Base-by-base conservation (phyloP, 1,284 basidiomycete genomes). In the Ceratobasidium sp. region DNA sequence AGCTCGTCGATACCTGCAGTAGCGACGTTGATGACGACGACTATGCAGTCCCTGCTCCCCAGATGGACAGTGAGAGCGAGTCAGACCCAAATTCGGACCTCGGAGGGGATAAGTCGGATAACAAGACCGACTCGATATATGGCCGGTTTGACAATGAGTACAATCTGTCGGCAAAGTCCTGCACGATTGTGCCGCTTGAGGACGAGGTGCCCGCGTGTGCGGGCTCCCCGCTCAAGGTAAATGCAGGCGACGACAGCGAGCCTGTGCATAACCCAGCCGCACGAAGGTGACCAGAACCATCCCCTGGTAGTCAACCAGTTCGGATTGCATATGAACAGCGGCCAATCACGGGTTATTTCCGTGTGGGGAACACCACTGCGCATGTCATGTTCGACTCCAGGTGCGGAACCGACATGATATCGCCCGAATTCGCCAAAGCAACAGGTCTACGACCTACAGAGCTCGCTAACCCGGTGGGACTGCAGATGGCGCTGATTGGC, bases 371-470 rank as follows among this genome's bases (percentile, higher is more conserved):
- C 5, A 16, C 23, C 13, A 16, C 32, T 3, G 69, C 43, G n/a
- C 28, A 71, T 41, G n/a, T 57, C n/a, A 35, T 71, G 52, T 58
- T 71, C 18, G 69, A 71, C 38, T 58, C 55, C 2, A 41, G 69
- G 16, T 57, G 38, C 3, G 23, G 55, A 35, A 71, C 69, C 30
- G 26, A 71, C 18, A 61, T 59, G 55, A 32, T 71, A 16, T 57
- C 55, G 6, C 52, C 26, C 18, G 41, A 44, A 9, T 71, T 71
- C 23, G 55, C 35, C 11, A 14, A 30, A 21, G 69, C 43, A 26
- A 41, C 55, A 32, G 23, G 55, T 11, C 38, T 71, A 16, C 58
- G 30, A 30, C 50, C 69, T 1, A 21, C 30, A 5, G 32, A 30
- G 32, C 46, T 71, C 3, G 55, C 47, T 6, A 35, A 57, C 2